A percentile compares a stretch with the other conserved stretches of the same genome.
Conservation (phyloP, 495 filamentous ascomycete species). For the Penicillium diatomitis region DNA sequence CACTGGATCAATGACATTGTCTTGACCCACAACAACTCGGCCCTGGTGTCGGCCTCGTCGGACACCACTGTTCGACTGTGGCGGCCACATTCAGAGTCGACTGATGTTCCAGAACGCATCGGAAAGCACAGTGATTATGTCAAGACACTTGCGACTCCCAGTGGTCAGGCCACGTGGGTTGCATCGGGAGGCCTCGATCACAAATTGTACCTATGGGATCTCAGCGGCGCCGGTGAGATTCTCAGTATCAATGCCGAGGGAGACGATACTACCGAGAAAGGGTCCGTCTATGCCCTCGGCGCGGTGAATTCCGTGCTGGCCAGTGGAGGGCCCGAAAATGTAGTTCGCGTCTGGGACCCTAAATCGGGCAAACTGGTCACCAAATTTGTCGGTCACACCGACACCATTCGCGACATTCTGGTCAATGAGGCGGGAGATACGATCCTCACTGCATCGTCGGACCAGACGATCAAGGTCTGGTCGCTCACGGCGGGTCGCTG, state of each 20-base stretch:
- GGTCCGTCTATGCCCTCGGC: constrained; percentile 85
- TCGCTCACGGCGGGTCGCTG: constrained; percentile 88
- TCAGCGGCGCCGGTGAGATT: constrained; percentile 75
- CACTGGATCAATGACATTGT: constrained; percentile 98
- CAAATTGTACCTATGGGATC: constrained; percentile 86
- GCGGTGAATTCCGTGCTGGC: constrained; percentile 70
- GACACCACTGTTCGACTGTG: constrained; percentile 92
- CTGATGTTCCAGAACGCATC: constrained; percentile 64
- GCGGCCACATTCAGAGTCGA: constrained; percentile 71
- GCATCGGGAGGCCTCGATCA: constrained; percentile 94
- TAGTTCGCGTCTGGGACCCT: constrained; percentile 89
- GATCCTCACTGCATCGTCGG: constrained; percentile 89
- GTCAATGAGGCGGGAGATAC: constrained; percentile 82
- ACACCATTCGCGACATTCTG: constrained; percentile 84
- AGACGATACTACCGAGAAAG: constrained; percentile 73
- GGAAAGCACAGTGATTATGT: constrained; percentile 94
- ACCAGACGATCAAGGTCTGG: constrained; percentile 97
- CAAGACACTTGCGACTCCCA: constrained; percentile 80
- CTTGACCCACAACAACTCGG: constrained; percentile 72
- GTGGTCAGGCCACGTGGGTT: constrained; percentile 68
- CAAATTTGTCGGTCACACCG: constrained; percentile 96
- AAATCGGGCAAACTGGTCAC: constrained; percentile 82
- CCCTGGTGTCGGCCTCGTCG: constrained; percentile 87
- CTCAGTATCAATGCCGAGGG: constrained; percentile 79
- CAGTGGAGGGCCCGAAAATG: constrained; percentile 88